These are phyloP conservation scores for Ceriops tagal DNA, from an alignment of 345 rosid genomes.

Conservation along the genomic window DNA sequence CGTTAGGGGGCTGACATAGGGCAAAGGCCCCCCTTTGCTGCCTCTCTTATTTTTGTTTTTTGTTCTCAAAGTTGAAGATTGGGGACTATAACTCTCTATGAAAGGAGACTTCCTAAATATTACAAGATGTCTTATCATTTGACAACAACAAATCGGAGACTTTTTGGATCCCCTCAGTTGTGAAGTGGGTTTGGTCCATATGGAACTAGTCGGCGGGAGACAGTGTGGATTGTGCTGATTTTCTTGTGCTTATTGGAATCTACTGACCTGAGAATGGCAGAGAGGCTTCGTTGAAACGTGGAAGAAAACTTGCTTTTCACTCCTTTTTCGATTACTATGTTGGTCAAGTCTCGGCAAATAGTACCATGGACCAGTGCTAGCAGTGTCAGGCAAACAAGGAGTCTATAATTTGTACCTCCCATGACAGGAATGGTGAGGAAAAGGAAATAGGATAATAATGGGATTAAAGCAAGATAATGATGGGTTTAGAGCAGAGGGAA, in stretches of 20 bases:
- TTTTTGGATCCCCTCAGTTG: conserved; percentile 24
- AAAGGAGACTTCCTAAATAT: too few species aligned
- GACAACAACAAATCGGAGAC: background rate
- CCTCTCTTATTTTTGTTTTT: too few species aligned
- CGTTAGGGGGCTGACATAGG: too few species aligned
- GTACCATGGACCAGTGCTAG: conserved; percentile 20
- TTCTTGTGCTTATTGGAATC: conserved; percentile 7
- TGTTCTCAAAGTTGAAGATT: too few species aligned
- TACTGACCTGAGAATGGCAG: conserved; percentile 21
- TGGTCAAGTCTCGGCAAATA: conserved; percentile 16
- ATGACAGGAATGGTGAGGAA: conserved; percentile 1
- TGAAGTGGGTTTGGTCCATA: conserved; percentile 50
- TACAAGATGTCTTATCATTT: too few species aligned
- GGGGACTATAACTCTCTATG: too few species aligned
- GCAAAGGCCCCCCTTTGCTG: too few species aligned
- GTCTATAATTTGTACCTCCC: conserved; percentile 17
- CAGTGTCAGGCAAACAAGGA: conserved; percentile 18
- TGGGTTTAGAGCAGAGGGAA: conserved; percentile 3
- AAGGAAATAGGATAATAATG: background rate
- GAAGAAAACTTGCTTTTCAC: conserved; percentile 23
- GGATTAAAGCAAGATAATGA: background rate
- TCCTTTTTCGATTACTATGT: background rate
- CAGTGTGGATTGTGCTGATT: conserved; percentile 8
- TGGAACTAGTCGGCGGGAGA: conserved; percentile 36
- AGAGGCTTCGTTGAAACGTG: conserved; percentile 16